Percentiles rank a stretch among this genome's conserved stretches.
Evolutionary conservation across 2,329 filamentous ascomycete genomes (phyloP).

Genomic region (Ceratocystiopsis sp.): DNA sequence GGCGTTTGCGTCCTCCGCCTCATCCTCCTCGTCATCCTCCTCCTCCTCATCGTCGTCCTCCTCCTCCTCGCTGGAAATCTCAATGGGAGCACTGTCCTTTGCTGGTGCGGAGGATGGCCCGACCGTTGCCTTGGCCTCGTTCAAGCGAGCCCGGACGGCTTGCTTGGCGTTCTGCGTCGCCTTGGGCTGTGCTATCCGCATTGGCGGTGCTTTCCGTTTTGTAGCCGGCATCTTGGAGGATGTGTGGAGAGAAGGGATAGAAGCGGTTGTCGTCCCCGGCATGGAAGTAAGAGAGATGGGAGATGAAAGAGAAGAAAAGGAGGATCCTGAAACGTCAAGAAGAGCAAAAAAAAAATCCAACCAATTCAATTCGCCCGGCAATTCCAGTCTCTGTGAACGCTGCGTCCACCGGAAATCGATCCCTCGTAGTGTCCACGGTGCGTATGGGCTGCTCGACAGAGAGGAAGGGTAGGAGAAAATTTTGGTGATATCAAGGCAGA

Average conservation of each 20-base stretch:
- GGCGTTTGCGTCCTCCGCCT: neutral
- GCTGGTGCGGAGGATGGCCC: too few relatives aligned
- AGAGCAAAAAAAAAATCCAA: neutral
- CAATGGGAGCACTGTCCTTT: slow-evolving; percentile 24
- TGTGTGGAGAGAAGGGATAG: neutral
- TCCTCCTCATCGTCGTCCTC: slow-evolving; percentile 10
- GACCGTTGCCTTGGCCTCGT: slow-evolving; percentile 41
- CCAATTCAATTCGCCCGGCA: too few relatives aligned
- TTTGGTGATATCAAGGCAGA: too few relatives aligned
- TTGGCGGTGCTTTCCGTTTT: slow-evolving; percentile 38
- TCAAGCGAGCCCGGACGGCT: slow-evolving; percentile 31
- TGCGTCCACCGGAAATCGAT: too few relatives aligned
- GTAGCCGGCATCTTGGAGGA: slow-evolving; percentile 30
- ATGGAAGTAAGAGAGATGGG: too few relatives aligned
- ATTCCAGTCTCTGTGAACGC: too few relatives aligned
- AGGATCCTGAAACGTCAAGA: too few relatives aligned
- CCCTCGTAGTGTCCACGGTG: too few relatives aligned
- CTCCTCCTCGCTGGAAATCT: slow-evolving; percentile 38
- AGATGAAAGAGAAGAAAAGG: too few relatives aligned
- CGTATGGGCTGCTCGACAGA: neutral
- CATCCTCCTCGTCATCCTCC: neutral
- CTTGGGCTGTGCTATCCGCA: slow-evolving; percentile 37
- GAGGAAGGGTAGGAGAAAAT: neutral
- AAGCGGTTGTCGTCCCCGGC: neutral
- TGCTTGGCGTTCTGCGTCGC: slow-evolving; percentile 36